Evolutionary conservation across 805 yeast genomes (phyloP), one percentile per base, ranked within the genome.

Genomic region (Helenozyma baotianmanensis): DNA sequence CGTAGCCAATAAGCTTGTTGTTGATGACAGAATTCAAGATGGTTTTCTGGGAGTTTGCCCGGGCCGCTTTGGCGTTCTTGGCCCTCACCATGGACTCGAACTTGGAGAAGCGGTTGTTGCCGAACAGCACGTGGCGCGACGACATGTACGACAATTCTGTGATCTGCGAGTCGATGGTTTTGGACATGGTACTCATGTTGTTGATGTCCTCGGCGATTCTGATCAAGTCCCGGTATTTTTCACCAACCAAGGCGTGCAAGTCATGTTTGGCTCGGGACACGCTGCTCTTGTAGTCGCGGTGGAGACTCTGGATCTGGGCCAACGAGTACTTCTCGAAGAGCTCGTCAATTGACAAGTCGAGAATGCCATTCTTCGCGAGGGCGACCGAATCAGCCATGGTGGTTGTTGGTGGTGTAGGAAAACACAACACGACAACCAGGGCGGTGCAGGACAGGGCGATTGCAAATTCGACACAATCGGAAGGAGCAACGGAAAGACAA

Each of bases 121-220:
- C 47, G 27, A 64, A 64, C 21, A 33, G 45, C 7, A 54, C 53
- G 33, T 62, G 61, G 10, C 42, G 37, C 2, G 65, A 43, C 5
- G 51, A 40, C 14, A 45, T 41, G 36, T 60, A 66, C 5, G 70
- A 56, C 14, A 66, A 47, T 24, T 54, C 47, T 1, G 66, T 38
- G 14, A 66, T 38, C 6, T 48, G 40, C 6, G 40, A 39, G 27
- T 63, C 60, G 3, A 58, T 42, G 2, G 16, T 27, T 6, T 40
- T 39, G 7, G 64, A 48, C 13, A 44, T 30, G 1, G 33, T 25
- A 39, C 54, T 51, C 60, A 63, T 62, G 9, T 36, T 43, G 22
- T 57, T 60, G 17, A 66, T 64, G 33, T 62, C 68, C 36, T 65
- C 70, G n/a, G 71, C 68, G 10, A 66, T 64, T 27, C 56, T 52